phyloP scores from a whole-genome alignment of 805 yeast genomes.

The Candida orba region DNA sequence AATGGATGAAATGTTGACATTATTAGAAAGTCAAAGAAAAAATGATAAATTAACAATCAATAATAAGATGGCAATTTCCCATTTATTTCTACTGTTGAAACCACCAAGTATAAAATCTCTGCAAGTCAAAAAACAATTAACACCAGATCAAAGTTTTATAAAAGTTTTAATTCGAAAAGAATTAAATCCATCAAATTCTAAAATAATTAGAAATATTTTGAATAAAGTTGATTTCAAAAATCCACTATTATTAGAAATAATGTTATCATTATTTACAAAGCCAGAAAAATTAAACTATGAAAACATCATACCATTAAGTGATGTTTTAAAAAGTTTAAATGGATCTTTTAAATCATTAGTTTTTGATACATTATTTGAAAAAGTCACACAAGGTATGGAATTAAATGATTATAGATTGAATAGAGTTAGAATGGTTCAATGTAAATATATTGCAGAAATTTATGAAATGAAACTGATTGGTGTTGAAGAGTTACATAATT shows the following conservation, averaged over 20 bases:
- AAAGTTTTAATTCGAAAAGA: constrained; percentile 45
- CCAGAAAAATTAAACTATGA: constrained; percentile 60
- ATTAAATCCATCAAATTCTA: constrained; percentile 31
- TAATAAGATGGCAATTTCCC: constrained; percentile 52
- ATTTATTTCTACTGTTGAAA: constrained; percentile 44
- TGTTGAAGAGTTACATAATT: constrained; percentile 38
- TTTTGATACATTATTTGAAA: constrained; percentile 60
- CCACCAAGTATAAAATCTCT: constrained; percentile 43
- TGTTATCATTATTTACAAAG: constrained; percentile 39
- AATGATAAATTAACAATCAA: constrained; percentile 43
- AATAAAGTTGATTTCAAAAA: constrained; percentile 42
- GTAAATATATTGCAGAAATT: constrained; percentile 53
- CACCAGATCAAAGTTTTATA: constrained; percentile 43
- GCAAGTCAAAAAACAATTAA: constrained; percentile 19
- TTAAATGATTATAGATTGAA: constrained; percentile 50
- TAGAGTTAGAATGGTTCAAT: constrained; percentile 54
- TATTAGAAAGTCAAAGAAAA: constrained; percentile 44
- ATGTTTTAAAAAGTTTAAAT: constrained; percentile 34
- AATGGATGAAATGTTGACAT: constrained; percentile 56
- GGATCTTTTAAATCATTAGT: constrained; percentile 34
- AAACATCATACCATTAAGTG: constrained; percentile 43
- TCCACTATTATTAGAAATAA: constrained; percentile 26
- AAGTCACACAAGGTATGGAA: constrained; percentile 61
- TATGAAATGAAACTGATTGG: constrained; percentile 41
- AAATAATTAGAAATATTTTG: constrained; percentile 31